Percentiles rank a stretch among this genome's conserved stretches.
phyloP scores from a whole-genome alignment of 768 basidiomycete genomes.

The Tricholoma furcatifolium region DNA sequence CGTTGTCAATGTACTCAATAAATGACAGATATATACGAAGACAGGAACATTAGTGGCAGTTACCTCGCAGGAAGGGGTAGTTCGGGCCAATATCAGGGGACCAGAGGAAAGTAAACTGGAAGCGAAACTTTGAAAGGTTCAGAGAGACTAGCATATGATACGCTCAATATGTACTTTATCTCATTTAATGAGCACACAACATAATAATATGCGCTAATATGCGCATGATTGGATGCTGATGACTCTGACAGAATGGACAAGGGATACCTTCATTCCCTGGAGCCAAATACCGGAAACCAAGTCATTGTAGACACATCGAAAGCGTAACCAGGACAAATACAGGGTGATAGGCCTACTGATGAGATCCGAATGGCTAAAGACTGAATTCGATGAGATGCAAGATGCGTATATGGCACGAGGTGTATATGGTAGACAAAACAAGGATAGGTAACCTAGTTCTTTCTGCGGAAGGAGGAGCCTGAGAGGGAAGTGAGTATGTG shows the following conservation, averaged over 20 bases:
- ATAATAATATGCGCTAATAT: background rate
- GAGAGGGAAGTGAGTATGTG: conserved; percentile 10
- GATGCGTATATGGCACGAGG: conserved; percentile 4
- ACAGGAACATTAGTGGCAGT: conserved; percentile 69
- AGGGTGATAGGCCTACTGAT: conserved; percentile 7
- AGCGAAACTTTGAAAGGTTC: conserved; percentile 32
- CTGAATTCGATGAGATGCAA: conserved; percentile 2
- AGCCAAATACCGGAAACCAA: background rate
- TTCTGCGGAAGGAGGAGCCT: conserved; percentile 98
- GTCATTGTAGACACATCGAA: conserved; percentile 7
- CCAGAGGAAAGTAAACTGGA: conserved; percentile 28
- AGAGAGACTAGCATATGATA: background rate
- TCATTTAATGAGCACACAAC: background rate
- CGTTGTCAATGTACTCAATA: background rate
- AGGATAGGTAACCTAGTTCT: conserved; percentile 58
- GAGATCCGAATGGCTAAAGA: conserved; percentile 5
- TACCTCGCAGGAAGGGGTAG: conserved; percentile 77
- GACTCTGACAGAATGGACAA: background rate
- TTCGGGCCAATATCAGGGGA: conserved; percentile 55
- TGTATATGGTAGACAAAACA: conserved; percentile 20
- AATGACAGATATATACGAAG: conserved; percentile 62
- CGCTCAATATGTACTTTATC: background rate
- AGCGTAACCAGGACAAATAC: conserved; percentile 6
- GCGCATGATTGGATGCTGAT: too few species aligned
- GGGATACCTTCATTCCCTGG: background rate